Conservation (phyloP, 169 alveolate genomes). For the Plasmodium vivax region DNA sequence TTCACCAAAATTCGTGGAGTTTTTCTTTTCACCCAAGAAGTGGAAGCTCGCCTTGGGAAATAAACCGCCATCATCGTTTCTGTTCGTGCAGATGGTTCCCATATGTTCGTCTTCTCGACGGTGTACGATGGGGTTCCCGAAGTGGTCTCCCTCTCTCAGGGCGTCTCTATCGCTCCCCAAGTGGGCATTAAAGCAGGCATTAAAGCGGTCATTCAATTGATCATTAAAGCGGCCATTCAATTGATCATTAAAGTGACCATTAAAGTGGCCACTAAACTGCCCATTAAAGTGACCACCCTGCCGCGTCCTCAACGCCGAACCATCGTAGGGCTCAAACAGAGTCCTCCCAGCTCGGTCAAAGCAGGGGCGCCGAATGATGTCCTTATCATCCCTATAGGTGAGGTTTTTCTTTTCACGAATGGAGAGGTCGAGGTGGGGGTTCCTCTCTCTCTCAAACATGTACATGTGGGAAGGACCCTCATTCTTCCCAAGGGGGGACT, state of each 20-base stretch:
- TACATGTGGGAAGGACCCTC: not conserved
- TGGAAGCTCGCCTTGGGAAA: not conserved
- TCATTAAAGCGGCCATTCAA: not conserved
- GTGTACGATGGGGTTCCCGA: not conserved
- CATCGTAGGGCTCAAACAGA: not conserved
- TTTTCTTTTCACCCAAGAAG: not conserved
- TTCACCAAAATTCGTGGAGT: not conserved
- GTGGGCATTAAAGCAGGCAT: not conserved
- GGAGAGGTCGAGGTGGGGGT: not conserved
- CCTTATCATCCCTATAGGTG: not conserved
- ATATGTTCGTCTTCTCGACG: not conserved
- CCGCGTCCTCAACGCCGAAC: not conserved
- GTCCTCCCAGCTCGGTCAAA: not conserved
- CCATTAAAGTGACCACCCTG: not conserved
- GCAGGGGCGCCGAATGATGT: not conserved
- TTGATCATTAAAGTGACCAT: not conserved
- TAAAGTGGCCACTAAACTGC: not conserved
- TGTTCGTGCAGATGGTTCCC: not conserved
- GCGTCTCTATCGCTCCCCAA: not conserved
- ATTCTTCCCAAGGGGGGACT: not conserved
- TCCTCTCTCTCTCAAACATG: not conserved
- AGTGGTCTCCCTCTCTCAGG: not conserved
- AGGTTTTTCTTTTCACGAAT: not conserved
- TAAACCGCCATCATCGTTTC: not conserved
- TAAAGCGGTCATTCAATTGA: not conserved